Evolutionary conservation across 2,329 filamentous ascomycete genomes (phyloP), one percentile per base, ranked within the genome.

Genomic region (Ceratocystis huliohia): DNA sequence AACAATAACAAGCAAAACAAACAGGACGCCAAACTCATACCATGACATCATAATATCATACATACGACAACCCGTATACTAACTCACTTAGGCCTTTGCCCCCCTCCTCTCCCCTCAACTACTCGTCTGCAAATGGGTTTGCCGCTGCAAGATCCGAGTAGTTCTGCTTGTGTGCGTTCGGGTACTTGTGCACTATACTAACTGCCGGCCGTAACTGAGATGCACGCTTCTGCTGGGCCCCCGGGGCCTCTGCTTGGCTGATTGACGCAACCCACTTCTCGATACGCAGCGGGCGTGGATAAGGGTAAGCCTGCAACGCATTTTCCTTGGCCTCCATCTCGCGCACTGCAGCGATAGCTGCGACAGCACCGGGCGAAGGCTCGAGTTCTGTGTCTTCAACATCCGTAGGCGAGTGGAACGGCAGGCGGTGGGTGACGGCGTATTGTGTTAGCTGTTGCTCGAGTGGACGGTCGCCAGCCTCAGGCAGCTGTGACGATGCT

Each of bases 91-190:
- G 5, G 45, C 45, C 45, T 25, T 10, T 25, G 7, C 30, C 3
- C 57, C 22, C 25, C 22, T 61, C 37, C 65, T 30, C n/a, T 33
- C 6, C 48, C 46, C 13, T 22, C 30, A 6, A 7, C 22, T 64
- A n/a, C 13, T 61, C 63, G 6, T 46, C 63, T 3, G 61, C 64
- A 44, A 68, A 69, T 13, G 69, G 69, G 25, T 69, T 69, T 13
- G 61, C 22, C 41, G 37, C 57, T 1, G 69, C 67, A 48, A 69
- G 67, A 20, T 69, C 67, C 15, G 67, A 63, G 59, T 69, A 69
- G 63, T 69, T 64, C 61, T 69, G 69, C 37, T 68, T 45, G 22
- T 68, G 64, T 25, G 69, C 69, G 22, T 61, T n/a, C 22, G 69
- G 69, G 50, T 69, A 69, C 64, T 65, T 66, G 53, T 33, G 63